phyloP scores from a whole-genome alignment of 73 alveolate genomes.

The Paramecium bursaria region DNA sequence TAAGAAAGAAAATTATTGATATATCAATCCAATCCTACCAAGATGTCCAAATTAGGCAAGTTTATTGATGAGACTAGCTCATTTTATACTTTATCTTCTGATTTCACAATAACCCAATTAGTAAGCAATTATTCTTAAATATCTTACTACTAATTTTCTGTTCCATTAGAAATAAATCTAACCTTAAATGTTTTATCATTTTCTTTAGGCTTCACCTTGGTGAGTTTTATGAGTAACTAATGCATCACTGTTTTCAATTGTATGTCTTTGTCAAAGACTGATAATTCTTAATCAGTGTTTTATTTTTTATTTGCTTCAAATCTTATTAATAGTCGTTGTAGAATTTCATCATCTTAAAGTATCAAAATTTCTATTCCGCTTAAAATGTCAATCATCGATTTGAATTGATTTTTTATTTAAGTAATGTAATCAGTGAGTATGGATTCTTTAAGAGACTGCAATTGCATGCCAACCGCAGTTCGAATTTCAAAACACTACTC shows the following conservation, averaged over 20 bases:
- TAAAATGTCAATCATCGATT: neutral
- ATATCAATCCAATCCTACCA: slow-evolving; percentile 24
- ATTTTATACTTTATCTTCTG: neutral
- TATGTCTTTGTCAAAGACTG: slow-evolving; percentile 19
- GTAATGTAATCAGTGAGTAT: slow-evolving; percentile 17
- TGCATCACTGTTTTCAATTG: slow-evolving; percentile 21
- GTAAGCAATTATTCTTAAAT: neutral
- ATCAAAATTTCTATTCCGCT: slow-evolving; percentile 23
- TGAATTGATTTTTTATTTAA: neutral
- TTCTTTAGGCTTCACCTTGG: neutral
- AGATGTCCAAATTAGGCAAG: slow-evolving; percentile 32
- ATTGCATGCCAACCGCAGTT: slow-evolving; percentile 34
- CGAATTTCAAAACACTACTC: neutral
- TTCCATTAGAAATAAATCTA: slow-evolving; percentile 17
- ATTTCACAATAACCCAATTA: slow-evolving; percentile 26
- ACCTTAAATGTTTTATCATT: slow-evolving; percentile 28
- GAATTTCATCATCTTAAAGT: neutral
- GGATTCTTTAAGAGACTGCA: slow-evolving; percentile 13
- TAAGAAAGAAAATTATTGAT: too few species aligned
- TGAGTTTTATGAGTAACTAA: neutral
- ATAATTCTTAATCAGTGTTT: slow-evolving; percentile 8
- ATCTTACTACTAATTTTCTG: neutral
- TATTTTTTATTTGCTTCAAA: neutral
- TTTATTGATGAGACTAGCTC: slow-evolving; percentile 7
- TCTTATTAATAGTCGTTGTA: neutral